A percentile compares a stretch with the other conserved stretches of the same genome.
Conservation (phyloP, 73 alveolate genomes). For the Paramecium biaurelia region DNA sequence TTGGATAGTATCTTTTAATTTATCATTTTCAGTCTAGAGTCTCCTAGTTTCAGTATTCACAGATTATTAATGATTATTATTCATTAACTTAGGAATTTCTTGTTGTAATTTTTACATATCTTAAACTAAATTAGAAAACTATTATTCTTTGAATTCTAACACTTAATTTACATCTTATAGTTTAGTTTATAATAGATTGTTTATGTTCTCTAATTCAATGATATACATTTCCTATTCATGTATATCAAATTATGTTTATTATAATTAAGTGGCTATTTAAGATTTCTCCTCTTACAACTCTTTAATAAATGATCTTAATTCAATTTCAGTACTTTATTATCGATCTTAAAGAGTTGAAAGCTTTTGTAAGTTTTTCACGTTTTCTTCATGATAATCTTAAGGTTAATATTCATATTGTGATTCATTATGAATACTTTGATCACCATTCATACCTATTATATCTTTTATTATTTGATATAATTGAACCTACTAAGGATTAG, state of each 20-base stretch:
- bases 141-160: not conserved
- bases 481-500: not conserved
- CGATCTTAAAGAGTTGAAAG: not conserved
- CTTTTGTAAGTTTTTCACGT: not conserved
- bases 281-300: not conserved
- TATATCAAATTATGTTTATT: not conserved
- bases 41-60: not conserved
- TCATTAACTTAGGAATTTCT: not conserved
- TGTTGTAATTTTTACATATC: not conserved
- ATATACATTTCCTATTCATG: not conserved
- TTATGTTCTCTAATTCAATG: slow-evolving; percentile 8
- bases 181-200: not conserved
- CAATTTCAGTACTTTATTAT: not conserved
- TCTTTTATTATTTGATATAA: not conserved
- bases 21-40: slow-evolving; percentile 11
- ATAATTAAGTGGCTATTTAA: not conserved
- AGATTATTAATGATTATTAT: not conserved
- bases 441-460: not conserved
- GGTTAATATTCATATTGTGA: slow-evolving; percentile 21
- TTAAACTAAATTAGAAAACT: not conserved
- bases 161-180: not conserved
- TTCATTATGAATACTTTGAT: not conserved
- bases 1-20: not conserved
- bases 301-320: not conserved
- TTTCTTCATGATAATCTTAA: not conserved